phyloP scores from a whole-genome alignment of 352 stramenopile species.

The Phytopythium sindhum region DNA sequence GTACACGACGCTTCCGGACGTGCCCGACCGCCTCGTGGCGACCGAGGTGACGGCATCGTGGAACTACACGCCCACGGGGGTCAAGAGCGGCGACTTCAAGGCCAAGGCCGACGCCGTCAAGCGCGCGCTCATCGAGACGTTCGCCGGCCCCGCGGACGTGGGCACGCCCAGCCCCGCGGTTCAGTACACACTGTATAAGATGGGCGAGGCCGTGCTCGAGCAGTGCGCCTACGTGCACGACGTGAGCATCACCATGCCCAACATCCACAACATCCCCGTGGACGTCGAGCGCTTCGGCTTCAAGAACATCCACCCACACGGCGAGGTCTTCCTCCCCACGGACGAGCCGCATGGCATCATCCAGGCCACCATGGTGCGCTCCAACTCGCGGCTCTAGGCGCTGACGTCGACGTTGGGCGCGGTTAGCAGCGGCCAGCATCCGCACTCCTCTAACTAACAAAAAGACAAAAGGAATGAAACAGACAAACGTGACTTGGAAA shows the following conservation, averaged over 20 bases:
- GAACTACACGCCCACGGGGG: constrained; percentile 52
- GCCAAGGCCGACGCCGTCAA: constrained; percentile 54
- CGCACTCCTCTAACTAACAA: not conserved
- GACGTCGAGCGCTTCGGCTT: constrained; percentile 80
- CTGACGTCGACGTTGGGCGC: not conserved
- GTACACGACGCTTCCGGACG: constrained; percentile 75
- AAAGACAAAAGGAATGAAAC: not conserved
- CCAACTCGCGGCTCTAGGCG: constrained; percentile 44
- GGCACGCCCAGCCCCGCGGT: constrained; percentile 75
- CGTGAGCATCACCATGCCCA: constrained; percentile 80
- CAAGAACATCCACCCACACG: constrained; percentile 85
- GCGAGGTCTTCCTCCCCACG: constrained; percentile 85
- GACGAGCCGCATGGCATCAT: constrained; percentile 89
- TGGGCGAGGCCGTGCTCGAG: constrained; percentile 79
- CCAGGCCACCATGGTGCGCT: constrained; percentile 70
- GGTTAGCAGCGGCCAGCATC: not conserved
- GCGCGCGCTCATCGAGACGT: constrained; percentile 68
- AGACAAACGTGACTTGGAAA: not conserved
- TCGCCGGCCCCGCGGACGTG: constrained; percentile 72
- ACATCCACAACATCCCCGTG: constrained; percentile 89
- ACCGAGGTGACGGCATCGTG: constrained; percentile 75
- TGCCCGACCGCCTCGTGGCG: constrained; percentile 69
- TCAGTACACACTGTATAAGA: constrained; percentile 84
- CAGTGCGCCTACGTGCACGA: constrained; percentile 61
- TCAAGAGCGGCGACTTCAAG: constrained; percentile 33